Percentiles rank a stretch among this genome's conserved stretches.
Evolutionary conservation across 108 stramenopile species (phyloP).

Genomic region (Skeletonema menzelii): DNA sequence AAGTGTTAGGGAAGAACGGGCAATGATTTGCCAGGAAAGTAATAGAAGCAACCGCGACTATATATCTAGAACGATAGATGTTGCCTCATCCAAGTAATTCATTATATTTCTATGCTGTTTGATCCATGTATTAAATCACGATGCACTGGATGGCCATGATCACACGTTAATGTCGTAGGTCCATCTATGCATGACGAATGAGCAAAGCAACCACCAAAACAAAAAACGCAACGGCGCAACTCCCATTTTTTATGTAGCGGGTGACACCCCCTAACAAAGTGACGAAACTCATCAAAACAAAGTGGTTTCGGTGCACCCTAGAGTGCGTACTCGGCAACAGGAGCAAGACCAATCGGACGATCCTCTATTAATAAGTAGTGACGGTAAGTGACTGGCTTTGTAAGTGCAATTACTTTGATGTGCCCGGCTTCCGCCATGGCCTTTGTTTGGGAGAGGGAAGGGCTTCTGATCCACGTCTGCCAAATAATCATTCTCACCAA

Average conservation of each 20-base stretch:
- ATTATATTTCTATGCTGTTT: background rate
- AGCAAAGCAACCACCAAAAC: background rate
- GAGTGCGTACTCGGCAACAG: background rate
- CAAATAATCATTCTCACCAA: background rate
- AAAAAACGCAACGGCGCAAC: background rate
- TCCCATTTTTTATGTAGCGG: too few relatives aligned
- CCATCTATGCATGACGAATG: background rate
- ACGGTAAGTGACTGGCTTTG: background rate
- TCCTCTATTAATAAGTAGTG: background rate
- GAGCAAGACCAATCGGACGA: background rate
- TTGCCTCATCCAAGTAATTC: background rate
- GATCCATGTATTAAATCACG: too few relatives aligned
- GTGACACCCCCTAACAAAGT: too few relatives aligned
- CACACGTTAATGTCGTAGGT: too few relatives aligned
- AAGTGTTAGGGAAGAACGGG: conserved; percentile 26
- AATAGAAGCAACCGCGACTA: background rate
- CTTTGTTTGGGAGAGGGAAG: background rate
- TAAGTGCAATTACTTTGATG: background rate
- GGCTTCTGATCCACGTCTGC: background rate
- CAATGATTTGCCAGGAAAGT: background rate
- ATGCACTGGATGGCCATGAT: too few relatives aligned
- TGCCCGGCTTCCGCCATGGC: background rate
- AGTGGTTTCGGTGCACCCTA: background rate
- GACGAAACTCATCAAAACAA: background rate
- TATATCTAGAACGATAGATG: background rate